Evolutionary conservation across 2,329 filamentous ascomycete species (phyloP).

Genomic region (Beauveria caledonica): DNA sequence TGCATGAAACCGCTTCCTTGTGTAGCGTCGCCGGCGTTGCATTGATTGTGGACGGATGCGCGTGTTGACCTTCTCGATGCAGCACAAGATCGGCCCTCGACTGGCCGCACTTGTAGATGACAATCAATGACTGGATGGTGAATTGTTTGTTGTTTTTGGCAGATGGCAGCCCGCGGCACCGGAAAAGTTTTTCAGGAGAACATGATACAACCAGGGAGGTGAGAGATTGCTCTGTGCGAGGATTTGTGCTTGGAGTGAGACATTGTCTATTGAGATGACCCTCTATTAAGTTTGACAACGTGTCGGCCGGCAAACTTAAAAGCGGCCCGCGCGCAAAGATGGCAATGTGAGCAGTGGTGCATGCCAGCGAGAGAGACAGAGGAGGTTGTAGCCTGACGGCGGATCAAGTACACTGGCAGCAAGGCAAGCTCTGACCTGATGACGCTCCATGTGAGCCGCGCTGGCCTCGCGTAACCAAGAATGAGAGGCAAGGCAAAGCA

Average conservation of each 20-base stretch:
- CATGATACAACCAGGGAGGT: background rate
- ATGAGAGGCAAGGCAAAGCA: background rate
- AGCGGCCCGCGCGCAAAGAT: background rate
- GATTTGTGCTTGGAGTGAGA: background rate
- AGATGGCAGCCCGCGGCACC: background rate
- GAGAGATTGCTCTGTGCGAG: background rate
- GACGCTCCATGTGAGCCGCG: background rate
- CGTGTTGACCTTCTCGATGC: conserved; percentile 3
- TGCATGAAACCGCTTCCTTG: background rate
- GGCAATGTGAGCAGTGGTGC: background rate
- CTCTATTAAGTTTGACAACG: background rate
- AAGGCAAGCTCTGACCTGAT: background rate
- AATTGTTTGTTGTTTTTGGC: background rate
- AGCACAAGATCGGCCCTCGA: background rate
- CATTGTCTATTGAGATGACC: background rate
- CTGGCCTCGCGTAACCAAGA: background rate
- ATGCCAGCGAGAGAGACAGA: no score
- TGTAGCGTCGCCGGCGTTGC: background rate
- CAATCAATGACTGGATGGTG: background rate
- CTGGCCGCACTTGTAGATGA: background rate
- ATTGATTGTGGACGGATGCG: background rate
- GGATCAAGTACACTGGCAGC: no score
- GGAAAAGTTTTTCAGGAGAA: background rate
- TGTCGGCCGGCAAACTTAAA: background rate
- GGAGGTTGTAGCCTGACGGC: no score